A percentile compares a stretch with the other conserved stretches of the same genome.
phyloP scores from a whole-genome alignment of 306 rosid species.

The Vachellia collinsii region DNA sequence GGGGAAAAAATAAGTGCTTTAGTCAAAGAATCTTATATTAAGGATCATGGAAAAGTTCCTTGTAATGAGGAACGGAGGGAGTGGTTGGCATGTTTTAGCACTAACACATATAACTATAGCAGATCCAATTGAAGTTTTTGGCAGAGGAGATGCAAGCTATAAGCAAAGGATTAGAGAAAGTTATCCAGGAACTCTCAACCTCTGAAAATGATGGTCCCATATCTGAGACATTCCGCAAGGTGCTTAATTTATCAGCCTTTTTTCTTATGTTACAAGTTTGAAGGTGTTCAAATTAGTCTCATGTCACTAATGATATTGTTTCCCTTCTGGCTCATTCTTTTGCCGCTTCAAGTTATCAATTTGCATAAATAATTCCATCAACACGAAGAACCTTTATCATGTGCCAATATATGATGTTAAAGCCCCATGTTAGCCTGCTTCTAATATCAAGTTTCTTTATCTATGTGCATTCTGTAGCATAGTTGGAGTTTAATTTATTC shows the following conservation, averaged over 20 bases:
- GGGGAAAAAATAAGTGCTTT: neutral
- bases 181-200: constrained; percentile 73
- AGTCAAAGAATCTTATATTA: neutral
- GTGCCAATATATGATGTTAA: neutral
- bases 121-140: constrained; percentile 84
- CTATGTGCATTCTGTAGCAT: neutral
- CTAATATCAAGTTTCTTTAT: neutral
- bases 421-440: neutral
- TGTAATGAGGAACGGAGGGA: neutral
- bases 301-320: neutral
- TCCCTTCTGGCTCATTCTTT: constrained; percentile 17
- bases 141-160: constrained; percentile 97
- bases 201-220: constrained; percentile 87
- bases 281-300: neutral
- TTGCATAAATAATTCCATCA: neutral
- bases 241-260: constrained; percentile 36
- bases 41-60: neutral
- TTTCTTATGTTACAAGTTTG: constrained; percentile 9
- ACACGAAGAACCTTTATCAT: constrained; percentile 6
- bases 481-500: constrained; percentile 8
- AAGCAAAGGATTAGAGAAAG: constrained; percentile 92
- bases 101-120: constrained; percentile 38
- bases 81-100: constrained; percentile 10
- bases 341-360: constrained; percentile 13
- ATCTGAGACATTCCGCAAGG: constrained; percentile 74